Percentiles rank a stretch among this genome's conserved stretches.
These are phyloP conservation scores for Rosa persica DNA, from an alignment of 306 rosid genomes.

Conservation along the genomic window DNA sequence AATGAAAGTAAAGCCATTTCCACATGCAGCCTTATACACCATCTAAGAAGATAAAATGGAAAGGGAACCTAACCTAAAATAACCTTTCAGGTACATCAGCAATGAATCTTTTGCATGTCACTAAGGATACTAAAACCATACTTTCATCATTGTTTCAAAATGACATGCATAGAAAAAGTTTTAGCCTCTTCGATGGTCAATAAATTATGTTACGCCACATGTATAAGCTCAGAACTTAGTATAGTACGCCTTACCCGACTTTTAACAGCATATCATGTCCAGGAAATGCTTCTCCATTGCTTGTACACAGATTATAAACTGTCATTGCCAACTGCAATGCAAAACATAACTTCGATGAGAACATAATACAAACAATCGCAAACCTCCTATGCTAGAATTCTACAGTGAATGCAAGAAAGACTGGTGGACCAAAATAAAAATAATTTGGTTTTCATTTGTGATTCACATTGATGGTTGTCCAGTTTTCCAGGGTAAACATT, in stretches of 20 bases:
- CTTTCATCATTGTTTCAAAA: neutral
- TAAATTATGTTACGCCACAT: neutral
- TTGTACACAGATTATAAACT: constrained; percentile 61
- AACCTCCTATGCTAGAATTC: neutral
- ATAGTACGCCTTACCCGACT: constrained; percentile 71
- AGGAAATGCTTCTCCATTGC: constrained; percentile 79
- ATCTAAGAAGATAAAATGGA: neutral
- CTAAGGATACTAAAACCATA: neutral
- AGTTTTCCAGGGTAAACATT: neutral
- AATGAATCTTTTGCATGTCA: neutral
- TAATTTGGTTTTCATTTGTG: neutral
- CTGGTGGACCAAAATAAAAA: neutral
- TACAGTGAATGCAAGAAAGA: neutral
- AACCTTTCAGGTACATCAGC: neutral
- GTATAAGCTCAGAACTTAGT: neutral
- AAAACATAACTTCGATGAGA: constrained; percentile 32
- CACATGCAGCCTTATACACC: neutral
- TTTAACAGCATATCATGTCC: constrained; percentile 77
- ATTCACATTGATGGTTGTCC: neutral
- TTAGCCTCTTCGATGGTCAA: neutral
- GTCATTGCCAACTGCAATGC: constrained; percentile 72
- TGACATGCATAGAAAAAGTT: neutral
- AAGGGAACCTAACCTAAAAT: neutral
- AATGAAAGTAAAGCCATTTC: neutral
- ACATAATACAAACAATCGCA: constrained; percentile 15